phyloP scores from a whole-genome alignment of 441 rosid species.

The Macaranga tanarius region DNA sequence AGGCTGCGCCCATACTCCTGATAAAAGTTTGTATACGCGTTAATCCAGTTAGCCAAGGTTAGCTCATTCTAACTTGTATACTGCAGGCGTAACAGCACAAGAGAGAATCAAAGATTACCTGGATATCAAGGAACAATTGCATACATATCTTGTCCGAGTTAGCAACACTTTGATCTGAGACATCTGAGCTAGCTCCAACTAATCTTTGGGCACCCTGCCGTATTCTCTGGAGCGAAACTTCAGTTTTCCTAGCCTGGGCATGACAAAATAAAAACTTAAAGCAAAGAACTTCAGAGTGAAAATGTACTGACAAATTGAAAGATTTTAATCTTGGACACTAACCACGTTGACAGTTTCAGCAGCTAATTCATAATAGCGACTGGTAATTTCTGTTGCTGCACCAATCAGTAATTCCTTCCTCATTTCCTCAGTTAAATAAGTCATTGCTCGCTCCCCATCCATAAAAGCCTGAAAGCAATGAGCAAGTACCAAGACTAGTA shows the following conservation, averaged over 20 bases:
- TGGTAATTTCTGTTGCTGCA: conserved; percentile 68
- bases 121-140: conserved; percentile 96
- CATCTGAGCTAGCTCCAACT: conserved; percentile 86
- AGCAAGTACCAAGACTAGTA: neutral
- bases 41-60: neutral
- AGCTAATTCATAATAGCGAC: conserved; percentile 74
- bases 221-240: conserved; percentile 84
- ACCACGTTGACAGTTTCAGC: conserved; percentile 86
- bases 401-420: conserved; percentile 51
- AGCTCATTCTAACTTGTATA: neutral
- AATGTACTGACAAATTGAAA: neutral
- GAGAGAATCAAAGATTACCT: conserved; percentile 43
- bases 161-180: conserved; percentile 68
- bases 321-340: conserved; percentile 32
- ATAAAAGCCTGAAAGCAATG: conserved; percentile 53
- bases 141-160: conserved; percentile 88
- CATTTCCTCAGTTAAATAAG: conserved; percentile 59
- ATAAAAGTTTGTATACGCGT: conserved; percentile 1
- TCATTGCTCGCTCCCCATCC: conserved; percentile 70
- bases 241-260: conserved; percentile 80
- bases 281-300: neutral
- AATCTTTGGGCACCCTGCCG: conserved; percentile 89
- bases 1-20: conserved; percentile 92
- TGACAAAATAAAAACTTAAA: conserved; percentile 10
- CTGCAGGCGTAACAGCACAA: no score